These are phyloP conservation scores for Schizochytrium sp. DNA, from an alignment of 108 stramenopile genomes.

Conservation along the genomic window DNA sequence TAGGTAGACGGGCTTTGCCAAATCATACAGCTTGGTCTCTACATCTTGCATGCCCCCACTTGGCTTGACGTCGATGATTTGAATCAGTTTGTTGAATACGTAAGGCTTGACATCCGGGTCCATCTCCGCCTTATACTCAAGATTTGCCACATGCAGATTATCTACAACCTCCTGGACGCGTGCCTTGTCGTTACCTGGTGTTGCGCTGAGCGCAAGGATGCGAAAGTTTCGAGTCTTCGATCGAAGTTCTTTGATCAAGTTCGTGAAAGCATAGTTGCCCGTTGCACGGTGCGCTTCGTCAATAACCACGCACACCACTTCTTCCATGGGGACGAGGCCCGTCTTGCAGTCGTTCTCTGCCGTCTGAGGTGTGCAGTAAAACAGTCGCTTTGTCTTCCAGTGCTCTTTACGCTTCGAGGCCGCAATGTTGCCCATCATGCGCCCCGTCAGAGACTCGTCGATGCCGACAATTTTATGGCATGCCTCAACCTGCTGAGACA, in stretches of 20 bases:
- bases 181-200: constrained; percentile 80
- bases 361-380: constrained; percentile 95
- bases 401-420: constrained; percentile 27
- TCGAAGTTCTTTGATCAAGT: constrained; percentile 47
- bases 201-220: constrained; percentile 76
- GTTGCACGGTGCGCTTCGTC: constrained; percentile 93
- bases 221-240: constrained; percentile 42
- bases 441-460: constrained; percentile 62
- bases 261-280: constrained; percentile 78
- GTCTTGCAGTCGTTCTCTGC: constrained; percentile 73
- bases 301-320: constrained; percentile 77
- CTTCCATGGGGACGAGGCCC: constrained; percentile 38
- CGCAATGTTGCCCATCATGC: constrained; percentile 56
- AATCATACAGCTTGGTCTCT: constrained; percentile 43
- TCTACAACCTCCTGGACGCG: constrained; percentile 66
- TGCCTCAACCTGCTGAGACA: constrained; percentile 84
- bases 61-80: constrained; percentile 55
- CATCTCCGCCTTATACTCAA: constrained; percentile 66
- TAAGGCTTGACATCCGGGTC: constrained; percentile 69
- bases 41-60: constrained; percentile 37
- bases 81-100: constrained; percentile 60
- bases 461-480: constrained; percentile 75
- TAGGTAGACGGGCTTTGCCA: constrained; percentile 49
- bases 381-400: constrained; percentile 68
- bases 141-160: constrained; percentile 53